These are phyloP conservation scores for Trypethelium eluteriae DNA, from an alignment of 495 filamentous ascomycete species.

Conservation along the genomic window DNA sequence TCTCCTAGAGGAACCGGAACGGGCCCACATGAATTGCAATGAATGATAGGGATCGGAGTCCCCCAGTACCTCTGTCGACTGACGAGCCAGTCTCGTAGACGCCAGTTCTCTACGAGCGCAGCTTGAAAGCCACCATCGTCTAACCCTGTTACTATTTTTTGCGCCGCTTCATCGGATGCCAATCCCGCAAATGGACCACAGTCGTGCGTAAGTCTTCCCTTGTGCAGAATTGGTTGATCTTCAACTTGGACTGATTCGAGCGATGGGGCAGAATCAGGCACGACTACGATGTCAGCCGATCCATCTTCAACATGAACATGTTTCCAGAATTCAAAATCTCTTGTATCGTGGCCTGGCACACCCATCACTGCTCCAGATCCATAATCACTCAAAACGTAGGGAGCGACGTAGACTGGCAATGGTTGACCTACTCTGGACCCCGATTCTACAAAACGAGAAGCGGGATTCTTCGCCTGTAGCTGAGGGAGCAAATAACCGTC, in stretches of 20 bases:
- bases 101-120: constrained; percentile 59
- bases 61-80: constrained; percentile 89
- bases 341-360: constrained; percentile 72
- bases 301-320: constrained; percentile 44
- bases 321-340: constrained; percentile 74
- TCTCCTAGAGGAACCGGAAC: constrained; percentile 71
- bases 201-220: constrained; percentile 41
- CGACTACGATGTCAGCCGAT: neutral
- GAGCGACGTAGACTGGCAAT: constrained; percentile 70
- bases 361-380: constrained; percentile 90
- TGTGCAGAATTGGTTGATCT: constrained; percentile 19
- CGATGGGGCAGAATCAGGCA: neutral
- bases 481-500: constrained; percentile 59
- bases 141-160: constrained; percentile 54
- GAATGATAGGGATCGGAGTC: constrained; percentile 80
- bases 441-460: constrained; percentile 45
- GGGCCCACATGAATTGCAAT: constrained; percentile 67
- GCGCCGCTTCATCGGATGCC: constrained; percentile 53
- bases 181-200: constrained; percentile 47
- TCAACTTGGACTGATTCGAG: neutral
- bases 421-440: constrained; percentile 43
- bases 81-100: constrained; percentile 78
- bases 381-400: constrained; percentile 81
- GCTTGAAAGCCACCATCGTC: constrained; percentile 44
- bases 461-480: constrained; percentile 58